A percentile compares a stretch with the other conserved stretches of the same genome.
These are phyloP conservation scores for Eutypella sp. DNA, from an alignment of 2,329 filamentous ascomycete genomes.

Conservation along the genomic window DNA sequence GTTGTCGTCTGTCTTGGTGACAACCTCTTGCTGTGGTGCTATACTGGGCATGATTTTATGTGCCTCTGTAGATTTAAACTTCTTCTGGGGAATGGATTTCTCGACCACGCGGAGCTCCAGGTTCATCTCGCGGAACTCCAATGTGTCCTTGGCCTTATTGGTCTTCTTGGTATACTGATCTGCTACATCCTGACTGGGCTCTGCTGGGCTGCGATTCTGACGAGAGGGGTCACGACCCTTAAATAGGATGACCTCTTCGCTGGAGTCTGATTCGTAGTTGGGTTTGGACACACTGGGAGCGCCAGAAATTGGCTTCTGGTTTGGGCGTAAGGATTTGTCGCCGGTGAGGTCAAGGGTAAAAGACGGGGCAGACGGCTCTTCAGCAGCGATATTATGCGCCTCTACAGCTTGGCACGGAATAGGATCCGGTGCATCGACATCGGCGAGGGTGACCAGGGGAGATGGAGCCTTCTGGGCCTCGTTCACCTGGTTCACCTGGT, in stretches of 20 bases:
- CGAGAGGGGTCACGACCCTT: slow-evolving; percentile 43
- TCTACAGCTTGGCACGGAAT: neutral
- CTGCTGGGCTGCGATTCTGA: slow-evolving; percentile 10
- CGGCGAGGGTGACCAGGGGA: too few relatives aligned
- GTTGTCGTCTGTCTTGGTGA: slow-evolving; percentile 4
- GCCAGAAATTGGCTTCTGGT: slow-evolving; percentile 3
- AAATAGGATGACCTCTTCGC: slow-evolving; percentile 70
- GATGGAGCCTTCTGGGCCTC: neutral
- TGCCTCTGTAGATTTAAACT: neutral
- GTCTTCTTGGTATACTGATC: neutral
- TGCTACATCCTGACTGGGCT: neutral
- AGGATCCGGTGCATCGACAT: neutral
- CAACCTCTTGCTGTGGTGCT: slow-evolving; percentile 5
- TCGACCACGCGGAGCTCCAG: slow-evolving; percentile 28
- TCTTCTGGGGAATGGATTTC: slow-evolving; percentile 11
- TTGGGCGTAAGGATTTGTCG: slow-evolving; percentile 17
- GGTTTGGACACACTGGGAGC: slow-evolving; percentile 9
- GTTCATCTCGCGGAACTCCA: slow-evolving; percentile 22
- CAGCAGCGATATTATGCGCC: neutral
- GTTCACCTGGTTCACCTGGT: slow-evolving; percentile 1
- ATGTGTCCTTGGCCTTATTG: slow-evolving; percentile 3
- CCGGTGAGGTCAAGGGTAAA: slow-evolving; percentile 15
- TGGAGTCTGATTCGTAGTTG: slow-evolving; percentile 47
- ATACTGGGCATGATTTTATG: neutral
- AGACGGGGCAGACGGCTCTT: neutral